These are phyloP conservation scores for Candida freyschussii DNA, from an alignment of 1,139 yeast genomes.

Conservation along the genomic window DNA sequence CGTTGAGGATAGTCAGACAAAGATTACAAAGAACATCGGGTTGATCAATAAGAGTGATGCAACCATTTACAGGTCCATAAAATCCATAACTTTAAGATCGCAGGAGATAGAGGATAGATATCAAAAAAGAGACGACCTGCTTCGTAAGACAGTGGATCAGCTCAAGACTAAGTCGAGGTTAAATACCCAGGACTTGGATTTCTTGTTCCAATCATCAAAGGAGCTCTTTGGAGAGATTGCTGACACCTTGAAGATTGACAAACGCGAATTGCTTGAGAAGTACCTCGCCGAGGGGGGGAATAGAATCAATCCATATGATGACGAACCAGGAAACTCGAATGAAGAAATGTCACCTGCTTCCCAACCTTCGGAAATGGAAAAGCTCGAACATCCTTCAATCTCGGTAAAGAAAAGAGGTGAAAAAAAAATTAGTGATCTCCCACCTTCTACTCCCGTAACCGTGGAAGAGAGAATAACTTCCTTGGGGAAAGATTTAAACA, in stretches of 20 bases:
- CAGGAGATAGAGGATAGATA: constrained; percentile 18
- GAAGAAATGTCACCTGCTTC: no score
- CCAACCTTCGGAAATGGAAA: no score
- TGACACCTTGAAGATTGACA: constrained; percentile 10
- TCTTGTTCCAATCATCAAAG: constrained; percentile 11
- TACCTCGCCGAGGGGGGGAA: constrained; percentile 9
- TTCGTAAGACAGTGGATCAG: constrained; percentile 4
- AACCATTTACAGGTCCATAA: constrained; percentile 23
- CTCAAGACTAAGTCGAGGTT: constrained; percentile 5
- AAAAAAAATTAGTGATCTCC: constrained; percentile 2
- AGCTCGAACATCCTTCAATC: constrained; percentile 1
- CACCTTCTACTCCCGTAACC: neutral
- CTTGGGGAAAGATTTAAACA: constrained; percentile 21
- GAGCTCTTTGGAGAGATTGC: constrained; percentile 19
- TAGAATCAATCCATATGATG: constrained; percentile 6
- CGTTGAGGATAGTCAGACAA: constrained; percentile 33
- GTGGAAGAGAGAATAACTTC: constrained; percentile 20
- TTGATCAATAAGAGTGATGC: constrained; percentile 25
- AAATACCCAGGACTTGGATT: constrained; percentile 8
- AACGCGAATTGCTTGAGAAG: constrained; percentile 10
- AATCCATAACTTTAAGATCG: constrained; percentile 22
- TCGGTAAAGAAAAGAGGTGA: constrained; percentile 13
- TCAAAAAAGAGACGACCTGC: constrained; percentile 12
- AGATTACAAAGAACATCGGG: constrained; percentile 21
- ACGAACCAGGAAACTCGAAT: no score